Evolutionary conservation across 768 basidiomycete species (phyloP).

Genomic region (Tulasnella sp.): DNA sequence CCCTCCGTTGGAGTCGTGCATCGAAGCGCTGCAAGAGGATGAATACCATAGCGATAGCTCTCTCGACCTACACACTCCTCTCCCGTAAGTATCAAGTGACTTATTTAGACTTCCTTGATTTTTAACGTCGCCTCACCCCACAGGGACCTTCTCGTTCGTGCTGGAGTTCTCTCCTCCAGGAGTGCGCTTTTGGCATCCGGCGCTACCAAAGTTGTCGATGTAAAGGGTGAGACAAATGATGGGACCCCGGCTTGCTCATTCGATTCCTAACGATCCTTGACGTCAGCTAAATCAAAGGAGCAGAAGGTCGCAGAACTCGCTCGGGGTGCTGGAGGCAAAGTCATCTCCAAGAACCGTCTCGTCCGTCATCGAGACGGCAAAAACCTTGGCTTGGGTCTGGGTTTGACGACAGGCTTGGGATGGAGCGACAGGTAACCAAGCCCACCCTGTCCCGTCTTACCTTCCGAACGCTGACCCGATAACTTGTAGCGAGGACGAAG

Average conservation of each 20-base stretch:
- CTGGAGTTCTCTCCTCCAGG: slow-evolving; percentile 13
- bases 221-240: neutral
- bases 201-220: neutral
- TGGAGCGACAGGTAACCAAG: slow-evolving; percentile 15
- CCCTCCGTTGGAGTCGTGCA: neutral
- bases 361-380: slow-evolving; percentile 17
- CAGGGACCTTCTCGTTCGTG: slow-evolving; percentile 11
- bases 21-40: neutral
- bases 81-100: slow-evolving; percentile 6
- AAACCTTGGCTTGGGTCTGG: slow-evolving; percentile 14
- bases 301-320: neutral
- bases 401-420: slow-evolving; percentile 17
- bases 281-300: neutral
- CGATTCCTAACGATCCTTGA: neutral
- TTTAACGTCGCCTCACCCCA: neutral
- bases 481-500: slow-evolving; percentile 12
- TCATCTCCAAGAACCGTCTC: slow-evolving; percentile 7
- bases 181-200: neutral
- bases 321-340: neutral
- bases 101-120: neutral
- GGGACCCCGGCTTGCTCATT: neutral
- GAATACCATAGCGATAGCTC: slow-evolving; percentile 13
- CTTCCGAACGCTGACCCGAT: neutral
- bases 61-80: slow-evolving; percentile 15
- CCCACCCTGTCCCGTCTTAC: neutral